phyloP scores from a whole-genome alignment of 2,329 filamentous ascomycete species.

The Nemania sp. region DNA sequence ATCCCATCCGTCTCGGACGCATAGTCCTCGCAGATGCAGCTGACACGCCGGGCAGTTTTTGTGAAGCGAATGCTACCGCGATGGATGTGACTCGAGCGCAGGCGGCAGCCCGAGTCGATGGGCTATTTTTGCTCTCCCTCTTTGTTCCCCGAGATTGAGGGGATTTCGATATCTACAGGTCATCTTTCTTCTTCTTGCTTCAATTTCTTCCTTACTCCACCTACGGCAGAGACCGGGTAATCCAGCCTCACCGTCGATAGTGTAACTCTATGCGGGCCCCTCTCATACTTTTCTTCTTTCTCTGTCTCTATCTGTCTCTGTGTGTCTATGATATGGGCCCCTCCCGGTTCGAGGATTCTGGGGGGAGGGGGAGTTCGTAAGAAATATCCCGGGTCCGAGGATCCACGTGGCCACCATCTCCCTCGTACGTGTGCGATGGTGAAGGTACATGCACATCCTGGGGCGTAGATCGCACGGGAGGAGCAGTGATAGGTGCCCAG shows the following conservation, averaged over 20 bases:
- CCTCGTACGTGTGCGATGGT: neutral
- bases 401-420: slow-evolving; percentile 34
- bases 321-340: slow-evolving; percentile 20
- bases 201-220: neutral
- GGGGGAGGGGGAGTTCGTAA: slow-evolving; percentile 4
- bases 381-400: slow-evolving; percentile 14
- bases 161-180: slow-evolving; percentile 13
- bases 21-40: slow-evolving; percentile 36
- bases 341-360: slow-evolving; percentile 17
- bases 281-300: neutral
- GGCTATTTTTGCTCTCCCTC: neutral
- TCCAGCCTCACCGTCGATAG: slow-evolving; percentile 37
- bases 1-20: slow-evolving; percentile 26
- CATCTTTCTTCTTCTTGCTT: no score
- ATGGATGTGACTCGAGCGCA: neutral
- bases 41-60: slow-evolving; percentile 12
- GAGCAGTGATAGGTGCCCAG: slow-evolving; percentile 20
- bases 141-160: neutral
- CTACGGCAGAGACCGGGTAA: slow-evolving; percentile 9
- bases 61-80: slow-evolving; percentile 13
- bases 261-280: slow-evolving; percentile 29
- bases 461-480: slow-evolving; percentile 28
- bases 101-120: neutral
- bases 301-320: slow-evolving; percentile 17
- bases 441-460: neutral